Evolutionary conservation across 2,329 filamentous ascomycete species (phyloP).

Genomic region (Diaporthe sp.): DNA sequence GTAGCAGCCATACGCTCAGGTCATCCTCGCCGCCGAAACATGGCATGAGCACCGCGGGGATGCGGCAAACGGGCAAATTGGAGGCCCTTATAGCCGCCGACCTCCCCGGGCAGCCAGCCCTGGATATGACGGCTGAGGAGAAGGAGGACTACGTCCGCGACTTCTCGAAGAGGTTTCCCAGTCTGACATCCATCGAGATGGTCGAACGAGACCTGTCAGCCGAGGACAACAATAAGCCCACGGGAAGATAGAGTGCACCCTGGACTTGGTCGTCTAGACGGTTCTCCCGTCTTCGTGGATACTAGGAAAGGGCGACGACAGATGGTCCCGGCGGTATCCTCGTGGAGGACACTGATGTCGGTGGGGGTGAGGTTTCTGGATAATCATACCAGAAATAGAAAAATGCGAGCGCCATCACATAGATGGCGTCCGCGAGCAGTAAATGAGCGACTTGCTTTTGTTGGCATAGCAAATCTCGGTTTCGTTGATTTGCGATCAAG

Average conservation of each 20-base stretch:
- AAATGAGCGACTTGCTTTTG: constrained; percentile 12
- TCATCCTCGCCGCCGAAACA: constrained; percentile 61
- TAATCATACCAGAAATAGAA: background rate
- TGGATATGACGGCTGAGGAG: constrained; percentile 69
- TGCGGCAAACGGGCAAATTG: constrained; percentile 43
- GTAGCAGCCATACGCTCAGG: constrained; percentile 40
- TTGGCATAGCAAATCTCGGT: background rate
- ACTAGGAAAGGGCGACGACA: constrained; percentile 28
- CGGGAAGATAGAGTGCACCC: constrained; percentile 36
- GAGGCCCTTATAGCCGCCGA: constrained; percentile 60
- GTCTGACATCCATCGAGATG: constrained; percentile 86
- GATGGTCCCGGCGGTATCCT: background rate
- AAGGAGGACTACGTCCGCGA: constrained; percentile 75
- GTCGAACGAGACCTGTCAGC: constrained; percentile 76
- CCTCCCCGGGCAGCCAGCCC: constrained; percentile 60
- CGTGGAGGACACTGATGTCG: background rate
- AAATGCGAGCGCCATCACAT: background rate
- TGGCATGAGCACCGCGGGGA: constrained; percentile 44
- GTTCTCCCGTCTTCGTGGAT: constrained; percentile 28
- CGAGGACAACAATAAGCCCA: constrained; percentile 46
- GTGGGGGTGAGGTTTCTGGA: background rate
- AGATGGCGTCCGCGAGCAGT: constrained; percentile 1
- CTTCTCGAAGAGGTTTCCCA: constrained; percentile 90
- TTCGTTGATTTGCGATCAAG: background rate
- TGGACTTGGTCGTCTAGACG: constrained; percentile 35